These are phyloP conservation scores for Trametes maxima DNA, from an alignment of 768 basidiomycete species.

Conservation along the genomic window DNA sequence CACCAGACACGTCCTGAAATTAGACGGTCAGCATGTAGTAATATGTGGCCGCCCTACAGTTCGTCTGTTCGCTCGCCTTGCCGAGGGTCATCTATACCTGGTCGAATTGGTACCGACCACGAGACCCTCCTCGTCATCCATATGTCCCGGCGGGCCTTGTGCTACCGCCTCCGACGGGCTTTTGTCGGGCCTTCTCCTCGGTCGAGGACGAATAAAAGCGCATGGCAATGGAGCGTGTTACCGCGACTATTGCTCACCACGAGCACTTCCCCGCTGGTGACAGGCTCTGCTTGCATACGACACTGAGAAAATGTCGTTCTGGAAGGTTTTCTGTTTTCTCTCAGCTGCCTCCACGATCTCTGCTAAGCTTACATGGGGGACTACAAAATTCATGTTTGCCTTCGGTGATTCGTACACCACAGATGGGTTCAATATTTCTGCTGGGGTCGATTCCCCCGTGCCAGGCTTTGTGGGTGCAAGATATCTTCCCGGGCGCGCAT, in stretches of 20 bases:
- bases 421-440: slow-evolving; percentile 61
- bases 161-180: slow-evolving; percentile 3
- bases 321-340: slow-evolving; percentile 8
- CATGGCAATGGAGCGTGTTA: not conserved
- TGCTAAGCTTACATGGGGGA: slow-evolving; percentile 49
- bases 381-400: slow-evolving; percentile 55
- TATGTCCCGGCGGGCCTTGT: slow-evolving; percentile 12
- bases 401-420: slow-evolving; percentile 69
- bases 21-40: not conserved
- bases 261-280: not conserved
- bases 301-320: slow-evolving; percentile 15
- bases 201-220: slow-evolving; percentile 8
- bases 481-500: not conserved
- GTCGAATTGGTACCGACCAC: not conserved
- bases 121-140: slow-evolving; percentile 2
- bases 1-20: not conserved
- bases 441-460: slow-evolving; percentile 52
- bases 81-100: not conserved
- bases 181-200: slow-evolving; percentile 12
- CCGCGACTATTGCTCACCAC: not conserved
- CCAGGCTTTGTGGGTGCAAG: slow-evolving; percentile 50
- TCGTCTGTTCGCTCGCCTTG: not conserved
- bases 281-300: not conserved
- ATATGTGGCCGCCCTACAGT: not conserved
- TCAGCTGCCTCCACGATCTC: slow-evolving; percentile 17